These are phyloP conservation scores for Scortechinia acanthostroma DNA, from an alignment of 2,329 filamentous ascomycete species.

Conservation along the genomic window DNA sequence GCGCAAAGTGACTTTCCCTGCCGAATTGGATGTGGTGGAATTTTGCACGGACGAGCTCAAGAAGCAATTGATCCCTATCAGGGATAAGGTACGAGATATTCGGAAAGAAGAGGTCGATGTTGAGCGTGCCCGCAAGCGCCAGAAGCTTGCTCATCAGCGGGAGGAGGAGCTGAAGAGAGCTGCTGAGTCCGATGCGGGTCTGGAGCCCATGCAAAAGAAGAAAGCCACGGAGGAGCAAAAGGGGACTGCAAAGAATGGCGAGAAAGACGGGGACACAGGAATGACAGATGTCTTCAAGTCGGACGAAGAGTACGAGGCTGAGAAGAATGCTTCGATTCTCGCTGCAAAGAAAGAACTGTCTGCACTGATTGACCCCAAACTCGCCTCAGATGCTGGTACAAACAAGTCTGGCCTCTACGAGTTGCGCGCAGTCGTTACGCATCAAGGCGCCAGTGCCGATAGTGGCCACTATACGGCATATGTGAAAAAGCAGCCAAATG, in stretches of 20 bases:
- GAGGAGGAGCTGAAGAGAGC: slow-evolving; percentile 14
- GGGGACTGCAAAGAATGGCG: slow-evolving; percentile 24
- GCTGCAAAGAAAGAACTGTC: slow-evolving; percentile 83
- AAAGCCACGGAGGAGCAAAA: slow-evolving; percentile 41
- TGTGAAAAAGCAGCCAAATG: slow-evolving; percentile 81
- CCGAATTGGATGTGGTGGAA: slow-evolving; percentile 85
- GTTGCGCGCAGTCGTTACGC: slow-evolving; percentile 85
- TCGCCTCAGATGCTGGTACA: slow-evolving; percentile 60
- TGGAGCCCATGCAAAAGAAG: slow-evolving; percentile 17
- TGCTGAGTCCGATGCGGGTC: slow-evolving; percentile 23
- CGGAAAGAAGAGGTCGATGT: slow-evolving; percentile 92
- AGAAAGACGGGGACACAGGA: slow-evolving; percentile 53
- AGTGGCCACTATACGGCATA: slow-evolving; percentile 97
- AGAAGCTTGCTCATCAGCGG: slow-evolving; percentile 58
- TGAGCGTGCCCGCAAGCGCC: slow-evolving; percentile 82
- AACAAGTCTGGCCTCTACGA: slow-evolving; percentile 96
- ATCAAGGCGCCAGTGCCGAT: slow-evolving; percentile 92
- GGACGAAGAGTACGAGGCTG: slow-evolving; percentile 84
- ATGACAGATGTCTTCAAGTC: slow-evolving; percentile 81
- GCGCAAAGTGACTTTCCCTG: slow-evolving; percentile 94
- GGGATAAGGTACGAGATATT: slow-evolving; percentile 91
- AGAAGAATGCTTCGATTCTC: slow-evolving; percentile 69
- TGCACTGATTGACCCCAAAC: slow-evolving; percentile 66
- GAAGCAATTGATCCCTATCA: slow-evolving; percentile 77
- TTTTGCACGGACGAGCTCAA: slow-evolving; percentile 89